Conservation (phyloP, 2,329 filamentous ascomycete species). For the Verticillium isaacii region DNA sequence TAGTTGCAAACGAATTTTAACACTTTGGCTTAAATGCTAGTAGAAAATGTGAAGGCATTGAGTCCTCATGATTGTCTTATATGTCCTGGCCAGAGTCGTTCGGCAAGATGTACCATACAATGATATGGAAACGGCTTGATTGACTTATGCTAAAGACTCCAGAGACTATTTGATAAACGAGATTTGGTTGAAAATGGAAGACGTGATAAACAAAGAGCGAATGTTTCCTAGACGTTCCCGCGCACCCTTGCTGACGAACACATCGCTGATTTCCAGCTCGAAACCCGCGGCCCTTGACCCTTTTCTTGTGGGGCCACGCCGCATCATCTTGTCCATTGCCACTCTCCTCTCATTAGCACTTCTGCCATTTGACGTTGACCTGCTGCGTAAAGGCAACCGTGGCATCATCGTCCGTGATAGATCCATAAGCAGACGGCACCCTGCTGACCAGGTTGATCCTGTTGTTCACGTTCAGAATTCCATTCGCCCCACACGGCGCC, state of each 20-base stretch:
- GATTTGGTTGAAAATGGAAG: slow-evolving; percentile 5
- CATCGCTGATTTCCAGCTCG: no score
- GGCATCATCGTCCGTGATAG: slow-evolving; percentile 32
- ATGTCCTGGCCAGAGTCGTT: no score
- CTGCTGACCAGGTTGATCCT: slow-evolving; percentile 27
- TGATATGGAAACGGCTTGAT: slow-evolving; percentile 18
- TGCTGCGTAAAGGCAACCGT: slow-evolving; percentile 33
- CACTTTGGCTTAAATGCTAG: no score
- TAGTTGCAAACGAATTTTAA: no score
- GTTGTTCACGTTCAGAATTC: slow-evolving; percentile 38
- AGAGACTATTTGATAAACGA: background rate
- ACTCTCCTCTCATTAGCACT: slow-evolving; percentile 5
- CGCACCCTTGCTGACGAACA: no score
- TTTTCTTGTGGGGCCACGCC: no score
- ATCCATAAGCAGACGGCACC: slow-evolving; percentile 24
- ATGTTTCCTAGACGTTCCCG: background rate
- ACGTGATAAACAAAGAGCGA: background rate
- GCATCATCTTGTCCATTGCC: background rate
- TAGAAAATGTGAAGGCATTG: no score
- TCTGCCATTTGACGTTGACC: slow-evolving; percentile 27
- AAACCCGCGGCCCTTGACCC: background rate
- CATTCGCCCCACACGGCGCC: slow-evolving; percentile 38
- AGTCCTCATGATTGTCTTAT: no score
- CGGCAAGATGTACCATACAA: no score
- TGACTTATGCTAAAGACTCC: slow-evolving; percentile 19